Evolutionary conservation across 1,284 basidiomycete genomes (phyloP).

Genomic region (Austroboletus novae-zelandiae): DNA sequence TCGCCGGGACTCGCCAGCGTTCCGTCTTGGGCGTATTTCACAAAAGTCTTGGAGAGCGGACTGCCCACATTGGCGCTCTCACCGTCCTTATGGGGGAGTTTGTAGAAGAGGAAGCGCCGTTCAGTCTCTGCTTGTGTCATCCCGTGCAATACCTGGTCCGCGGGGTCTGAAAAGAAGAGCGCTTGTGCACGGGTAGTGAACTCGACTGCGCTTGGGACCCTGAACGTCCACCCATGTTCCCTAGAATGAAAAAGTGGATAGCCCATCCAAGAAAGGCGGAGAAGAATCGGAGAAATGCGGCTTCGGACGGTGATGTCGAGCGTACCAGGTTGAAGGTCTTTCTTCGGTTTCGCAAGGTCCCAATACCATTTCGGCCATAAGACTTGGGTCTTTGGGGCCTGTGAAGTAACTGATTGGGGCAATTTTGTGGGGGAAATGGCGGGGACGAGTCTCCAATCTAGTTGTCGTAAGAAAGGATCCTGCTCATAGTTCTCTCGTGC

Average conservation of each 20-base stretch:
- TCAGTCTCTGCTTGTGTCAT: slow-evolving; percentile 32
- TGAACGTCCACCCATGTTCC: slow-evolving; percentile 88
- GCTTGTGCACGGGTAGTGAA: slow-evolving; percentile 35
- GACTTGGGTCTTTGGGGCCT: slow-evolving; percentile 27
- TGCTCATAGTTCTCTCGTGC: slow-evolving; percentile 25
- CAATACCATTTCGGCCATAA: slow-evolving; percentile 95
- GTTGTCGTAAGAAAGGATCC: slow-evolving; percentile 61
- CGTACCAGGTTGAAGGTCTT: slow-evolving; percentile 58
- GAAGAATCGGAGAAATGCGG: slow-evolving; percentile 80
- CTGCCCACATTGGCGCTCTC: slow-evolving; percentile 93
- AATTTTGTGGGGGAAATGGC: background rate
- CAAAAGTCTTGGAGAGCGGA: slow-evolving; percentile 88
- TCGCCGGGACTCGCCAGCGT: slow-evolving; percentile 76
- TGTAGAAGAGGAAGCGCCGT: slow-evolving; percentile 73
- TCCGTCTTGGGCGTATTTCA: slow-evolving; percentile 86
- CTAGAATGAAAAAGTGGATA: slow-evolving; percentile 86
- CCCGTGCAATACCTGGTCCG: slow-evolving; percentile 61
- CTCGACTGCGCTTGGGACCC: slow-evolving; percentile 51
- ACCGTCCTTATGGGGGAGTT: slow-evolving; percentile 95
- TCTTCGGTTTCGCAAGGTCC: slow-evolving; percentile 79
- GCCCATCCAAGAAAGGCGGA: slow-evolving; percentile 86
- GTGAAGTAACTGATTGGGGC: background rate
- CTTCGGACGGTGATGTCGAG: slow-evolving; percentile 88
- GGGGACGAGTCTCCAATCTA: slow-evolving; percentile 55
- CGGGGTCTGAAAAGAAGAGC: slow-evolving; percentile 66